These are phyloP conservation scores for Guillardia theta DNA, from an alignment of 78 protist species.

Conservation along the genomic window DNA sequence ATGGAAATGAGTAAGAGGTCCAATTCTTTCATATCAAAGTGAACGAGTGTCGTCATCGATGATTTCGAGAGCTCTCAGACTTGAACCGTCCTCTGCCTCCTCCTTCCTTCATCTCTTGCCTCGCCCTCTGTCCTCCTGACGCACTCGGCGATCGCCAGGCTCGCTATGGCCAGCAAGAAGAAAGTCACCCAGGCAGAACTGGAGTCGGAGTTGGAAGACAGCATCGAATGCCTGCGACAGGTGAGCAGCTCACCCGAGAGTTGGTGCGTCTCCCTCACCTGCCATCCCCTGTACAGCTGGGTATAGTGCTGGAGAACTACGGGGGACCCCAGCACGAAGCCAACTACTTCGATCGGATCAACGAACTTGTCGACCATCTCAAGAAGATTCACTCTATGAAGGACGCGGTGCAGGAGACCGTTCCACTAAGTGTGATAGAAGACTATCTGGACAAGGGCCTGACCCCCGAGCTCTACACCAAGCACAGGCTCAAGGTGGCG, in stretches of 20 bases:
- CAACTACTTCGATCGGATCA: not conserved
- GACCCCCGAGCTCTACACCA: conserved; percentile 27
- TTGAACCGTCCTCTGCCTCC: no score
- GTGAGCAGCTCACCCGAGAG: not conserved
- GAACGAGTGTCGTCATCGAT: no score
- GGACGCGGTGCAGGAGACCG: not conserved
- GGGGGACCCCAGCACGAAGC: not conserved
- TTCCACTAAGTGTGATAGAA: not conserved
- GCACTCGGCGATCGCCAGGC: no score
- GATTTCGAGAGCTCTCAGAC: no score
- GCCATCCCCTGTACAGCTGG: not conserved
- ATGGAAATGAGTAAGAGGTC: no score
- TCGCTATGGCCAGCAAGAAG: no score
- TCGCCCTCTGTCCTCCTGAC: no score
- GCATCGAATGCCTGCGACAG: not conserved
- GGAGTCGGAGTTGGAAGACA: not conserved
- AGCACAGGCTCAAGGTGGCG: not conserved
- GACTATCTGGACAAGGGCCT: conserved; percentile 17
- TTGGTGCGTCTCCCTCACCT: not conserved
- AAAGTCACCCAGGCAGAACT: not conserved
- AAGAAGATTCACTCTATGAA: not conserved
- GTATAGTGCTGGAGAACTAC: not conserved
- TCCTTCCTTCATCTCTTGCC: no score
- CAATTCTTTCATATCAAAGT: no score
- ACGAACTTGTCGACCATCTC: not conserved